phyloP scores from a whole-genome alignment of 345 rosid species.

The Hypericum perforatum region DNA sequence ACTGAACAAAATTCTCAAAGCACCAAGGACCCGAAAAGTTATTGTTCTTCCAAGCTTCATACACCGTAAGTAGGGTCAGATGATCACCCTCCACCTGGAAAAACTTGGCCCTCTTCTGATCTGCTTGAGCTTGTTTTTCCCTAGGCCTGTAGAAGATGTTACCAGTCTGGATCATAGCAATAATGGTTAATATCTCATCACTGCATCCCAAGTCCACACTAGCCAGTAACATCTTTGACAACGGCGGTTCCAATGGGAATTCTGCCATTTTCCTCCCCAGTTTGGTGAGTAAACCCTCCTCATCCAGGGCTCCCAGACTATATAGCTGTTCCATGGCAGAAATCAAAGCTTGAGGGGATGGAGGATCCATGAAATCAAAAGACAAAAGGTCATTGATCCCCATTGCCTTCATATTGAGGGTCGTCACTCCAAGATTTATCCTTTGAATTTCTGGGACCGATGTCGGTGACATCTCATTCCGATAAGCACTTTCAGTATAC shows the following conservation, averaged over 20 bases:
- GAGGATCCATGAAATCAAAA: conserved; percentile 72
- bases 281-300: conserved; percentile 85
- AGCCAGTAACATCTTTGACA: conserved; percentile 86
- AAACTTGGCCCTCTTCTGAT: conserved; percentile 85
- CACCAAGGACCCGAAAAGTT: conserved; percentile 91
- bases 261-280: conserved; percentile 95
- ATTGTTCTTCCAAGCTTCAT: conserved; percentile 89
- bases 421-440: conserved; percentile 61
- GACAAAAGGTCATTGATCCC: conserved; percentile 77
- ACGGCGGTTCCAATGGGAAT: conserved; percentile 86
- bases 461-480: conserved; percentile 77
- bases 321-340: conserved; percentile 91
- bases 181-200: conserved; percentile 82
- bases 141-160: conserved; percentile 86
- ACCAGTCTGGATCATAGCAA: conserved; percentile 86
- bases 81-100: conserved; percentile 91
- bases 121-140: conserved; percentile 93
- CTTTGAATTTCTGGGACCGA: conserved; percentile 86
- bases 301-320: conserved; percentile 78
- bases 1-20: conserved; percentile 77
- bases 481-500: conserved; percentile 68
- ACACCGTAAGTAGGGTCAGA: conserved; percentile 83
- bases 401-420: conserved; percentile 82
- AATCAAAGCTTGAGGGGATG: conserved; percentile 65
- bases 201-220: conserved; percentile 95